Conservation (phyloP, 164 flowering plant species). For the Umbellularia californica region DNA sequence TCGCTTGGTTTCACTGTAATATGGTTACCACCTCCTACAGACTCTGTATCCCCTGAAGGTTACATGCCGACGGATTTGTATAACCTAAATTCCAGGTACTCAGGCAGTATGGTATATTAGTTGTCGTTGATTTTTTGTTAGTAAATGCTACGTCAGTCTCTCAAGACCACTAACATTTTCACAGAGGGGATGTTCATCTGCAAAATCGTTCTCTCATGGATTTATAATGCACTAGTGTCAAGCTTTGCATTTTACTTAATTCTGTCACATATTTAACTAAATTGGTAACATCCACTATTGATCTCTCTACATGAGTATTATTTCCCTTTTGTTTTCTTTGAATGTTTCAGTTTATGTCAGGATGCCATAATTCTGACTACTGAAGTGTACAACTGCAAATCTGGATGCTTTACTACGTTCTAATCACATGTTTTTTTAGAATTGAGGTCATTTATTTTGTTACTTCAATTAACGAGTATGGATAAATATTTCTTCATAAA, state of each 20-base stretch:
- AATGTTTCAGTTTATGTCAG: too few species aligned
- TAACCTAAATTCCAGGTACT: constrained; percentile 91
- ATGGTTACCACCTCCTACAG: constrained; percentile 98
- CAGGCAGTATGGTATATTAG: background rate
- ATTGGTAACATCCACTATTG: background rate
- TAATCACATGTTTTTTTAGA: background rate
- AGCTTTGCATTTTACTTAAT: background rate
- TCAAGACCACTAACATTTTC: background rate
- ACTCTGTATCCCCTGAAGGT: constrained; percentile 97
- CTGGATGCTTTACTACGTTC: too few species aligned
- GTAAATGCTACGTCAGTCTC: background rate
- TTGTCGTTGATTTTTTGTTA: background rate
- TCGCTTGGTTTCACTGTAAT: constrained; percentile 81
- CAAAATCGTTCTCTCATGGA: background rate
- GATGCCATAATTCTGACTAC: too few species aligned
- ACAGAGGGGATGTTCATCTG: background rate
- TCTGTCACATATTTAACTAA: background rate
- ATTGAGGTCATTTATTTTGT: background rate
- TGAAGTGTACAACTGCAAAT: too few species aligned
- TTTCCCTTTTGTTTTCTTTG: too few species aligned
- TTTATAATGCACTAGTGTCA: background rate
- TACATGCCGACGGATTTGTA: constrained; percentile 97
- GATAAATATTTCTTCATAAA: background rate
- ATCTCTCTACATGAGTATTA: too few species aligned
- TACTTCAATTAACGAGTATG: background rate